These are phyloP conservation scores for Fusarium sp. DNA, from an alignment of 2,329 filamentous ascomycete species.

Conservation along the genomic window DNA sequence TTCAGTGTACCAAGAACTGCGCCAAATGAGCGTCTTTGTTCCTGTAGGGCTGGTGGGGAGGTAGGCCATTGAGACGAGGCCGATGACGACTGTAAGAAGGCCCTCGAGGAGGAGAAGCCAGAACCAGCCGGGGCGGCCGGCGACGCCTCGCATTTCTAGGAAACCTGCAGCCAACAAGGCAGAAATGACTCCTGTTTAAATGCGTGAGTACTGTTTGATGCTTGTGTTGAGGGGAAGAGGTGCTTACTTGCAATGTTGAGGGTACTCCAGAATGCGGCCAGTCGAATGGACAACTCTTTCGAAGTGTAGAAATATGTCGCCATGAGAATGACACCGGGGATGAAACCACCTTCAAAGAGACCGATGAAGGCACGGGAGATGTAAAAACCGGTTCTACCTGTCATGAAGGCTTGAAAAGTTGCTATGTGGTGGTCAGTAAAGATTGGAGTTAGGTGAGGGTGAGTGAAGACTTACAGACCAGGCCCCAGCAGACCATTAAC, in stretches of 20 bases:
- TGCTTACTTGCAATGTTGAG: conserved; percentile 51
- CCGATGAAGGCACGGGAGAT: conserved; percentile 62
- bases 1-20: conserved; percentile 71
- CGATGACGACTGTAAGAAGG: conserved; percentile 60
- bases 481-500: conserved; percentile 60
- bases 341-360: conserved; percentile 63
- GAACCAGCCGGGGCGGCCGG: conserved; percentile 61
- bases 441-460: not conserved
- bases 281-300: conserved; percentile 69
- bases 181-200: conserved; percentile 53
- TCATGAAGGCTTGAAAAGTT: conserved; percentile 61
- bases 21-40: conserved; percentile 67
- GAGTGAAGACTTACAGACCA: conserved; percentile 46
- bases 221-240: conserved; percentile 15
- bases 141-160: conserved; percentile 59
- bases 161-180: conserved; percentile 57
- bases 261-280: conserved; percentile 73
- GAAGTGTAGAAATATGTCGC: conserved; percentile 77
- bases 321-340: conserved; percentile 68
- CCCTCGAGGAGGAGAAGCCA: conserved; percentile 59
- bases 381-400: conserved; percentile 56
- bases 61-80: conserved; percentile 63
- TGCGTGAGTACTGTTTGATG: conserved; percentile 45
- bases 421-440: conserved; percentile 48
- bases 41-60: conserved; percentile 70